phyloP scores from a whole-genome alignment of 169 alveolate genomes.

The Cyclospora cayetanensis region DNA sequence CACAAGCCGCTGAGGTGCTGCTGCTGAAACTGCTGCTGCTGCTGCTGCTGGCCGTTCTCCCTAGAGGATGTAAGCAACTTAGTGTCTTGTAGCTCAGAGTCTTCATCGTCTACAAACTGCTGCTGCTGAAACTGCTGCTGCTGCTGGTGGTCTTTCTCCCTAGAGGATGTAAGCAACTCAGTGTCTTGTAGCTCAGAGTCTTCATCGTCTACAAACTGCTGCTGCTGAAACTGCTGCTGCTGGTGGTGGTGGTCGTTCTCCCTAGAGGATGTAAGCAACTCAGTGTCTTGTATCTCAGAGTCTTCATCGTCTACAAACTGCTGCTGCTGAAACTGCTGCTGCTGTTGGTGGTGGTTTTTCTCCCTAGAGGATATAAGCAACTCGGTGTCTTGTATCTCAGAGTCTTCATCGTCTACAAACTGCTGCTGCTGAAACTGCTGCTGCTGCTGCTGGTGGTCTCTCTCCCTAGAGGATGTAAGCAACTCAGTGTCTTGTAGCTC shows the following conservation, averaged over 20 bases:
- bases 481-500: not conserved
- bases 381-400: too few species aligned
- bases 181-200: not conserved
- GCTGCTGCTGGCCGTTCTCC: conserved; percentile 6
- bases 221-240: not conserved
- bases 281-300: too few species aligned
- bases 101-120: too few species aligned
- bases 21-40: not conserved
- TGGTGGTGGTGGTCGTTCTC: not conserved
- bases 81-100: too few species aligned
- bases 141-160: not conserved
- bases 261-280: too few species aligned
- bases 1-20: not conserved
- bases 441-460: not conserved
- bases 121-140: not conserved
- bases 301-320: too few species aligned
- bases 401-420: too few species aligned
- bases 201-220: not conserved
- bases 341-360: not conserved
- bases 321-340: not conserved
- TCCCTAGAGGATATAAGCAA: too few species aligned
- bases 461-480: not conserved
- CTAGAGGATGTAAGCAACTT: too few species aligned
- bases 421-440: not conserved
- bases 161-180: not conserved